Evolutionary conservation across 805 yeast genomes (phyloP).

Genomic region (Teunomyces pallodes): DNA sequence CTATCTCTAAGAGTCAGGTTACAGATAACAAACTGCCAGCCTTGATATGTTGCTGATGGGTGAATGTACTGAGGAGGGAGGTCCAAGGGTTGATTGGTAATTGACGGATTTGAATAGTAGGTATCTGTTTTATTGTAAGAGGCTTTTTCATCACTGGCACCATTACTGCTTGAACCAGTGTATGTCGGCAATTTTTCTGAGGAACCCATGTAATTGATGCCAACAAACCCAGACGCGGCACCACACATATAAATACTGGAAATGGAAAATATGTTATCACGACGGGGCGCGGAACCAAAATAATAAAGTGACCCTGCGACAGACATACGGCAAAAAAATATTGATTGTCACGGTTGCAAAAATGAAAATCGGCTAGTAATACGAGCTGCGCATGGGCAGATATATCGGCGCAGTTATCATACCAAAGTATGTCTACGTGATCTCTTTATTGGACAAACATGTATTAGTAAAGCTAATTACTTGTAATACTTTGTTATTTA

Average conservation of each 20-base stretch:
- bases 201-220: not conserved
- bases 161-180: not conserved
- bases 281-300: not conserved
- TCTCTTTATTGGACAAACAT: not conserved
- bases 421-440: not conserved
- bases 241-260: not conserved
- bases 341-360: too few relatives aligned
- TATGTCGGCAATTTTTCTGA: not conserved
- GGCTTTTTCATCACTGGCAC: not conserved
- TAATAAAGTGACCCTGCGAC: not conserved
- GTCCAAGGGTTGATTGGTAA: not conserved
- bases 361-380: too few relatives aligned
- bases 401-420: too few relatives aligned
- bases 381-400: too few relatives aligned
- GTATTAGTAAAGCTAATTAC: too few relatives aligned
- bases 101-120: not conserved
- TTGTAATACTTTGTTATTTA: too few relatives aligned
- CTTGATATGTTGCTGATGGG: not conserved
- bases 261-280: not conserved
- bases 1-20: not conserved
- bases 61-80: not conserved
- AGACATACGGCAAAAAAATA: too few relatives aligned
- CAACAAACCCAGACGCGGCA: too few relatives aligned
- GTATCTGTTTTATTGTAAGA: not conserved
- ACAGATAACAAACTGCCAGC: conserved; percentile 2